Evolutionary conservation across 2,329 filamentous ascomycete species (phyloP).

Genomic region (Stachybotrys echinatus): DNA sequence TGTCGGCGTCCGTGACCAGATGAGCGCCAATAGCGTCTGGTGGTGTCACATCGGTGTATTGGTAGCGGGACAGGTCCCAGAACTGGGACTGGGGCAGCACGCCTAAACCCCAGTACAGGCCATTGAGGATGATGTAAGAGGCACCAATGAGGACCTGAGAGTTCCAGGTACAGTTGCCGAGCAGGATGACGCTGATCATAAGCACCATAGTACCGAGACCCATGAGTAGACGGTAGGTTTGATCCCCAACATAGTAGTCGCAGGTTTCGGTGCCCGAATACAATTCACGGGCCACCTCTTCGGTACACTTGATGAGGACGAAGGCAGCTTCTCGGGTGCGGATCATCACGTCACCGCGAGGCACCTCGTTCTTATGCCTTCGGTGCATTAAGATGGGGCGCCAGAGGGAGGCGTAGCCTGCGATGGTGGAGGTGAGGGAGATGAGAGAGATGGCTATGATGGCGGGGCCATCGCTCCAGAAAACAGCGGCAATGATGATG

Average conservation of each 20-base stretch:
- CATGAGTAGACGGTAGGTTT: conserved; percentile 48
- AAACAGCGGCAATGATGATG: conserved; percentile 37
- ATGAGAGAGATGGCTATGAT: conserved; percentile 43
- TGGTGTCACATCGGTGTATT: conserved; percentile 34
- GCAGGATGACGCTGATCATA: conserved; percentile 55
- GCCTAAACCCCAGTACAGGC: conserved; percentile 52
- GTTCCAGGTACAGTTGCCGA: conserved; percentile 58
- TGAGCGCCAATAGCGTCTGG: conserved; percentile 31
- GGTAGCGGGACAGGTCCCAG: conserved; percentile 54
- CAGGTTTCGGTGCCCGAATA: conserved; percentile 58
- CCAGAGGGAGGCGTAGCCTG: conserved; percentile 55
- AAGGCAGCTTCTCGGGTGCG: conserved; percentile 56
- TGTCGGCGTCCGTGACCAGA: conserved; percentile 15
- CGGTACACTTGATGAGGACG: conserved; percentile 50
- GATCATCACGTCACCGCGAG: conserved; percentile 55
- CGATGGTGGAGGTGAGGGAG: conserved; percentile 45
- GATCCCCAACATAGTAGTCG: conserved; percentile 43
- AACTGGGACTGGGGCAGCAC: conserved; percentile 42
- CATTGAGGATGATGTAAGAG: conserved; percentile 55
- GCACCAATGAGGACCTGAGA: conserved; percentile 54
- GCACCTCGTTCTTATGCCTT: conserved; percentile 40
- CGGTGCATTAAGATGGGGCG: conserved; percentile 48
- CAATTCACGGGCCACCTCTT: conserved; percentile 57
- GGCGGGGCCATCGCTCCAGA: conserved; percentile 29
- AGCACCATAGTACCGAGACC: conserved; percentile 53